A percentile compares a stretch with the other conserved stretches of the same genome.
phyloP scores from a whole-genome alignment of 805 yeast genomes.

The Naumovozyma baii region DNA sequence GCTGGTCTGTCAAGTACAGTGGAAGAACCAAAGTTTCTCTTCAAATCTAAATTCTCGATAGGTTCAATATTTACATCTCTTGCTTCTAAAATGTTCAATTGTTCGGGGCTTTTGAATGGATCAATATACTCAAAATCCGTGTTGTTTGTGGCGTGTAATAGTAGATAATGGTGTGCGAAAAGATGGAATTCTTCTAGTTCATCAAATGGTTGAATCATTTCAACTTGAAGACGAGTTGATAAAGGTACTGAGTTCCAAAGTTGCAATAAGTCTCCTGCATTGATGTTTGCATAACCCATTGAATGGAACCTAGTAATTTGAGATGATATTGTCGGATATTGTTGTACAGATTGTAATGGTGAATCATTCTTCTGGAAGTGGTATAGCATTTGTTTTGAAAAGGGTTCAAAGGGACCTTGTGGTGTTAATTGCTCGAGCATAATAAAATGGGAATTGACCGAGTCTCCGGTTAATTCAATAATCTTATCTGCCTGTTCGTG shows the following conservation, averaged over 20 bases:
- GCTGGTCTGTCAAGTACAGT: not conserved
- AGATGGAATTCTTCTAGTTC: slow-evolving; percentile 76
- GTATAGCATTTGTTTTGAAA: slow-evolving; percentile 62
- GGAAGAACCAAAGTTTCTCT: slow-evolving; percentile 22
- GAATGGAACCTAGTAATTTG: slow-evolving; percentile 43
- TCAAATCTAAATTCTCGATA: slow-evolving; percentile 3
- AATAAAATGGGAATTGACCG: slow-evolving; percentile 48
- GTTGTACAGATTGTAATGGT: slow-evolving; percentile 55
- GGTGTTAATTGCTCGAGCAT: slow-evolving; percentile 68
- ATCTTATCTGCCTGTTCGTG: slow-evolving; percentile 56
- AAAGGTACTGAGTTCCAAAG: slow-evolving; percentile 46
- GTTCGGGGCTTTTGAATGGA: slow-evolving; percentile 1
- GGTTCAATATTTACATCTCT: not conserved
- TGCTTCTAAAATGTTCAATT: not conserved
- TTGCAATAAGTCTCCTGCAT: slow-evolving; percentile 44
- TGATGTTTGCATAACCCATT: slow-evolving; percentile 40
- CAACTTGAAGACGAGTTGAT: slow-evolving; percentile 34
- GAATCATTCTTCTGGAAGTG: slow-evolving; percentile 60
- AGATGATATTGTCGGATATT: slow-evolving; percentile 41
- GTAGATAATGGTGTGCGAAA: slow-evolving; percentile 66
- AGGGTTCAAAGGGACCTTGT: slow-evolving; percentile 50
- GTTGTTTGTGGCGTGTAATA: slow-evolving; percentile 52
- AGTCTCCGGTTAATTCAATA: slow-evolving; percentile 36
- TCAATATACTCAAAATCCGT: slow-evolving; percentile 5
- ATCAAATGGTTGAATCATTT: slow-evolving; percentile 57